Conservation (phyloP, 441 rosid genomes). For the Monsonia emarginata region DNA sequence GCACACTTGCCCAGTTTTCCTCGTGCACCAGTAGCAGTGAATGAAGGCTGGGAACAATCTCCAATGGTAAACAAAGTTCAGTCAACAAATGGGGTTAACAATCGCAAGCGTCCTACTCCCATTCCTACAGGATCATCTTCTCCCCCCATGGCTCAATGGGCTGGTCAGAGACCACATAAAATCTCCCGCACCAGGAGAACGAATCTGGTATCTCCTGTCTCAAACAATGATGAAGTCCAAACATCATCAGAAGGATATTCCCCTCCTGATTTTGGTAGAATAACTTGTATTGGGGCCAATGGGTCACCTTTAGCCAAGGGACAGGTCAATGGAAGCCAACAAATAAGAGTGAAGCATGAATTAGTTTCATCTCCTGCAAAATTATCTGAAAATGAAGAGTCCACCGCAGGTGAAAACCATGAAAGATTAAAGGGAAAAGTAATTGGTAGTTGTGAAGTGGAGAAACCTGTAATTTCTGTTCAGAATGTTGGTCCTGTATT, state of each 20-base stretch:
- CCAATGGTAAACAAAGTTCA: slow-evolving; percentile 35
- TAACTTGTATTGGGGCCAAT: slow-evolving; percentile 40
- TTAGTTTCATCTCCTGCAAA: slow-evolving; percentile 60
- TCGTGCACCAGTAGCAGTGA: slow-evolving; percentile 38
- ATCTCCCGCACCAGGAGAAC: slow-evolving; percentile 76
- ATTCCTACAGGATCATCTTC: slow-evolving; percentile 55
- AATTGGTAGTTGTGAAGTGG: slow-evolving; percentile 40
- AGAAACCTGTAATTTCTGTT: slow-evolving; percentile 29
- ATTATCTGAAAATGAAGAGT: slow-evolving; percentile 83
- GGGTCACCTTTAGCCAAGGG: slow-evolving; percentile 33
- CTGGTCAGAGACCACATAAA: slow-evolving; percentile 81
- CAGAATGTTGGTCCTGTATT: slow-evolving; percentile 45
- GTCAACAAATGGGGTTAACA: slow-evolving; percentile 30
- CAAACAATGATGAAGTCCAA: slow-evolving; percentile 49
- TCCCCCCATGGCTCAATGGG: slow-evolving; percentile 85
- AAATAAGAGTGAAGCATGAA: slow-evolving; percentile 52
- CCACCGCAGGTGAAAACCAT: slow-evolving; percentile 64
- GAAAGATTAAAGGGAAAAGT: slow-evolving; percentile 50
- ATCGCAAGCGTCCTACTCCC: slow-evolving; percentile 36
- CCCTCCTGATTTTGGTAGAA: slow-evolving; percentile 51
- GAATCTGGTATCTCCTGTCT: slow-evolving; percentile 64
- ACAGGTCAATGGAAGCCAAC: slow-evolving; percentile 36
- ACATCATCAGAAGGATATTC: slow-evolving; percentile 50
- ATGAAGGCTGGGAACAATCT: slow-evolving; percentile 49
- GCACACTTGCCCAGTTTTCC: slow-evolving; percentile 52